Evolutionary conservation across 345 rosid genomes (phyloP), one percentile per base, ranked within the genome.

Genomic region (Xanthoceras sorbifolium): DNA sequence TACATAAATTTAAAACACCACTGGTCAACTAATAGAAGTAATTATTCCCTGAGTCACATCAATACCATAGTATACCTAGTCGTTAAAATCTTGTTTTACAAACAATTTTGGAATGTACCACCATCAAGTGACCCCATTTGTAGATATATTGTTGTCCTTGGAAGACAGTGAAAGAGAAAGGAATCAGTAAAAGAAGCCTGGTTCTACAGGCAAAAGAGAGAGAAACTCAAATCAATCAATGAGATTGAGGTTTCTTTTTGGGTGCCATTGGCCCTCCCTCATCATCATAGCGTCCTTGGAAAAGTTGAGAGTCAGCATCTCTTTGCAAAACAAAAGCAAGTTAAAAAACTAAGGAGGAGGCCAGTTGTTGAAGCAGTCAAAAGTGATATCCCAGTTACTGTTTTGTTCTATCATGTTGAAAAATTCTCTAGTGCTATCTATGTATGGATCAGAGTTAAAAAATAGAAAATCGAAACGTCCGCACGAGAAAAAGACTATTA

Each of bases 281-380:
- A 57, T 50, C 20, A 31, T 5, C 10, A 72, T 2, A 12, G n/a
- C 4, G 69, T 42, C 46, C 67, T 11, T 32, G 44, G n/a, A 34
- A 46, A 63, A 46, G 29, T 28, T 40, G 61, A 18, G 42, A 28
- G 18, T 46, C 44, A 46, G 69, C 15, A 46, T 44, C 63, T 46
- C 46, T 44, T 63, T 31, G 40, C 61, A 63, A n/a, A n/a, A 73
- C 68, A 40, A 73, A 61, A 62, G 69, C 46, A 20, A 71, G 7
- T 9, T n/a, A n/a, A n/a, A n/a, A n/a, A 54, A 52, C 11, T 23
- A 25, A 59, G 9, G 1, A 31, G 36, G 9, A 17, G 18, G 63
- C 48, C 64, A 29, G 6, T 17, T 50, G 40, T 15, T 61, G 42
- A 77, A 66, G 72, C 48, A 32, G 79, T 74, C 69, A 67, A 57